phyloP scores from a whole-genome alignment of 768 basidiomycete genomes.

The Tylopilus plumbeoviolaceoides region DNA sequence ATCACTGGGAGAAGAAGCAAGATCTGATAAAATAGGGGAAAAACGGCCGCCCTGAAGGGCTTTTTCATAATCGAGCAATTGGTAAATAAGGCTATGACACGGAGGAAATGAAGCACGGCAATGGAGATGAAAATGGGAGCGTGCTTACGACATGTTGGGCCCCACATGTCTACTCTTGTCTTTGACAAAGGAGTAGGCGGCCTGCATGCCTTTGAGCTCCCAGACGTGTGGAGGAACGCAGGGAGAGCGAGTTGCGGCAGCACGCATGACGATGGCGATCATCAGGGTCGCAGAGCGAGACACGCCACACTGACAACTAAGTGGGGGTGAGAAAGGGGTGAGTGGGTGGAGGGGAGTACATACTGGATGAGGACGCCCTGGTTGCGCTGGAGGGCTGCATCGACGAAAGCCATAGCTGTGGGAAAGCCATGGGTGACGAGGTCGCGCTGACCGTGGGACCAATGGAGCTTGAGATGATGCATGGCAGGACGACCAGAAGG shows the following conservation, averaged over 20 bases:
- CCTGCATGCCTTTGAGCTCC: constrained; percentile 84
- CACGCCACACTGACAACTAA: constrained; percentile 92
- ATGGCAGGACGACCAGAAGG: constrained; percentile 69
- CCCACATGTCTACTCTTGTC: constrained; percentile 84
- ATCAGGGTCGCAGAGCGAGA: constrained; percentile 87
- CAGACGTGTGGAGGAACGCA: constrained; percentile 71
- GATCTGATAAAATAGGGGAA: constrained; percentile 53
- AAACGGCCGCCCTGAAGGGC: constrained; percentile 48
- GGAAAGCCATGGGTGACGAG: constrained; percentile 77
- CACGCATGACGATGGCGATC: constrained; percentile 91
- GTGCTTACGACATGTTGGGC: constrained; percentile 90
- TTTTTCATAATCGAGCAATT: constrained; percentile 88
- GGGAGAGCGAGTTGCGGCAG: constrained; percentile 66
- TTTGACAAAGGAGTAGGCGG: constrained; percentile 86
- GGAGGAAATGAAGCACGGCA: constrained; percentile 21
- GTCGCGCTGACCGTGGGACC: constrained; percentile 94
- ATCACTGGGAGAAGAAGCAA: constrained; percentile 48
- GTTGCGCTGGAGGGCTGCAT: constrained; percentile 67
- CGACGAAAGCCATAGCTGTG: constrained; percentile 76
- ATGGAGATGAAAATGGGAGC: constrained; percentile 21
- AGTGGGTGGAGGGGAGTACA: constrained; percentile 33
- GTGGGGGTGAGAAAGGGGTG: constrained; percentile 12
- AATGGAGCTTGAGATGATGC: constrained; percentile 85
- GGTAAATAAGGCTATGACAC: constrained; percentile 76
- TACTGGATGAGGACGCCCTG: constrained; percentile 85